Conservation (phyloP, 2,329 filamentous ascomycete genomes). For the Pseudocercospora macadamiae region DNA sequence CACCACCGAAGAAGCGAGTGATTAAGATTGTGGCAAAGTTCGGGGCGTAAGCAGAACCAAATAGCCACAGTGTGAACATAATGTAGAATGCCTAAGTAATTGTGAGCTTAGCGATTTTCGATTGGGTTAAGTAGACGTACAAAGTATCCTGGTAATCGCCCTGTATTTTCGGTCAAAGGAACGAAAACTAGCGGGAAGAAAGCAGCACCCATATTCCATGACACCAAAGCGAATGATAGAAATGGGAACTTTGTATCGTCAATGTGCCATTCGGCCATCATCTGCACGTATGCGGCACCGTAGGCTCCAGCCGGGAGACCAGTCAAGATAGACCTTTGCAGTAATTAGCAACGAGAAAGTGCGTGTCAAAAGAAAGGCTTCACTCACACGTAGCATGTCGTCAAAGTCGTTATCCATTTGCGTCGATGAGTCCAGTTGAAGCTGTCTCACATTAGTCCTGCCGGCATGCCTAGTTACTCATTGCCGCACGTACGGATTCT, state of each 20-base stretch:
- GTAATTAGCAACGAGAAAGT: slow-evolving; percentile 6
- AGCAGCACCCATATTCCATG: slow-evolving; percentile 40
- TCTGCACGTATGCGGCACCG: slow-evolving; percentile 31
- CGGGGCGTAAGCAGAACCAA: slow-evolving; percentile 51
- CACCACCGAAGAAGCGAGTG: slow-evolving; percentile 40
- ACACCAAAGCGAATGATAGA: slow-evolving; percentile 35
- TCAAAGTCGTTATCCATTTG: slow-evolving; percentile 37
- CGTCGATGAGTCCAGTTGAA: slow-evolving; percentile 35
- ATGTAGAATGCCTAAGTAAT: slow-evolving; percentile 27
- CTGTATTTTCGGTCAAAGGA: slow-evolving; percentile 37
- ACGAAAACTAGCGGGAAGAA: slow-evolving; percentile 36
- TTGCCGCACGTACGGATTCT: slow-evolving; percentile 18
- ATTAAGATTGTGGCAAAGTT: slow-evolving; percentile 64
- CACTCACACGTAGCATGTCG: slow-evolving; percentile 32
- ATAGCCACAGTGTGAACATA: slow-evolving; percentile 34
- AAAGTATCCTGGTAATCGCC: slow-evolving; percentile 35
- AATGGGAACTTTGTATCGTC: slow-evolving; percentile 34
- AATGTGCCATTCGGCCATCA: slow-evolving; percentile 30
- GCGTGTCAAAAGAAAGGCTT: not conserved
- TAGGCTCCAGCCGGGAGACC: slow-evolving; percentile 36
- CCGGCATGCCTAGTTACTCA: not conserved
- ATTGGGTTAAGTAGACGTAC: not conserved
- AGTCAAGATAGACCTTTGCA: slow-evolving; percentile 33
- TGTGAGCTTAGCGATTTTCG: not conserved
- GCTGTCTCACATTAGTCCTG: not conserved